phyloP scores from a whole-genome alignment of 2,329 filamentous ascomycete genomes.

The Verticillium nubilum region DNA sequence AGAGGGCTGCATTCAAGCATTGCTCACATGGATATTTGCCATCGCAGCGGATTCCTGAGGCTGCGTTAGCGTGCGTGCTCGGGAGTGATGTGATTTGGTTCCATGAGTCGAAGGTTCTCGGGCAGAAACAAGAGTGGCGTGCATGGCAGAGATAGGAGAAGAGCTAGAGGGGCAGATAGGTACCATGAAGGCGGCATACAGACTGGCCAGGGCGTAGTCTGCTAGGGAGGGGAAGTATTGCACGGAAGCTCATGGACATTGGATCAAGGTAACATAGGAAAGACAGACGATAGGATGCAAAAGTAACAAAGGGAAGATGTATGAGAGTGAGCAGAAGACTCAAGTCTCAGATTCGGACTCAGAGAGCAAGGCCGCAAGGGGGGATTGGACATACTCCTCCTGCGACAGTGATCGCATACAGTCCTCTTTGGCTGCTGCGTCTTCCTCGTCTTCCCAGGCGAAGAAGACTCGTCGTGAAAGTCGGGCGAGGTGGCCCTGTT shows the following conservation, averaged over 20 bases:
- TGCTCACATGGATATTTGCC: slow-evolving; percentile 52
- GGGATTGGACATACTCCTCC: slow-evolving; percentile 28
- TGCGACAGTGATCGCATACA: slow-evolving; percentile 40
- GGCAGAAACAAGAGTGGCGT: not conserved
- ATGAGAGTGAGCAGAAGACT: too few species aligned
- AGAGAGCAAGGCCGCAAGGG: too few species aligned
- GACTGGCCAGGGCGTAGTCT: slow-evolving; percentile 11
- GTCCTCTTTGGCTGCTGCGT: slow-evolving; percentile 23
- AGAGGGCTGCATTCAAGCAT: slow-evolving; percentile 51
- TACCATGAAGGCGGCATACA: slow-evolving; percentile 7
- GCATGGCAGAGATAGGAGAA: not conserved
- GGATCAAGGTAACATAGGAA: not conserved
- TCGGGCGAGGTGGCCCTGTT: slow-evolving; percentile 9
- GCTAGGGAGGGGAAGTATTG: slow-evolving; percentile 13
- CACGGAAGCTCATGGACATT: slow-evolving; percentile 11
- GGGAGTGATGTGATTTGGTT: not conserved
- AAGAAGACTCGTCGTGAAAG: slow-evolving; percentile 9
- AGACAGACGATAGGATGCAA: not conserved
- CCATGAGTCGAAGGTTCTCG: too few species aligned
- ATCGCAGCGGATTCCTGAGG: slow-evolving; percentile 37
- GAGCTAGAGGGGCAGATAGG: not conserved
- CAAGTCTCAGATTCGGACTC: too few species aligned
- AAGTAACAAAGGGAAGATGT: not conserved
- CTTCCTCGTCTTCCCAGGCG: slow-evolving; percentile 8
- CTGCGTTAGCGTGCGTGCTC: not conserved